Conservation (phyloP, 305 asterid genomes). For the Fraxinus angustifolia region DNA sequence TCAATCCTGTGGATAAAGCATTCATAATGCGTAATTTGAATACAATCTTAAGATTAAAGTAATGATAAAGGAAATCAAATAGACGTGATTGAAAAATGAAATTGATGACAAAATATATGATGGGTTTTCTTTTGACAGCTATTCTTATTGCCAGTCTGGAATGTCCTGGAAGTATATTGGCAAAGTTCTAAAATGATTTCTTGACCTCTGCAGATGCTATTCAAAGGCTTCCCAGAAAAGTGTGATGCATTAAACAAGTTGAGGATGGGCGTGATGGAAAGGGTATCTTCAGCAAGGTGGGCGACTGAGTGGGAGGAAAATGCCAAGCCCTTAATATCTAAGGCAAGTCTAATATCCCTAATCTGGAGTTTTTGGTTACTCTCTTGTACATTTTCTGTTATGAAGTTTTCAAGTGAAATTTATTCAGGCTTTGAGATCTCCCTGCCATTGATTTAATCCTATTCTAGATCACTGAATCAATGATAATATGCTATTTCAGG, state of each 20-base stretch:
- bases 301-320: constrained; percentile 77
- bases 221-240: constrained; percentile 76
- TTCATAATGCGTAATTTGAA: background rate
- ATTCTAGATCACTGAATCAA: background rate
- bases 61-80: background rate
- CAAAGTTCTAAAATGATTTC: background rate
- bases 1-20: background rate
- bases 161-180: background rate
- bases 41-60: background rate
- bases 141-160: background rate
- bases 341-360: constrained; percentile 36
- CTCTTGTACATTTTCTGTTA: background rate
- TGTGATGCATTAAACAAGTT: constrained; percentile 55
- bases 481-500: constrained; percentile 34
- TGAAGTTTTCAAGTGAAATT: background rate
- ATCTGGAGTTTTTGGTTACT: background rate
- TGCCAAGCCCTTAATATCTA: constrained; percentile 65
- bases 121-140: background rate
- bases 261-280: constrained; percentile 61
- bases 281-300: constrained; percentile 69
- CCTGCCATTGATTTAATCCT: background rate
- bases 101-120: background rate
- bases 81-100: background rate
- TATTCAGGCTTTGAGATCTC: background rate
- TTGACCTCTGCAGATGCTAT: constrained; percentile 53